These are phyloP conservation scores for Triticum timopheevii DNA, from an alignment of 176 grass and related monocot genomes.

Conservation along the genomic window DNA sequence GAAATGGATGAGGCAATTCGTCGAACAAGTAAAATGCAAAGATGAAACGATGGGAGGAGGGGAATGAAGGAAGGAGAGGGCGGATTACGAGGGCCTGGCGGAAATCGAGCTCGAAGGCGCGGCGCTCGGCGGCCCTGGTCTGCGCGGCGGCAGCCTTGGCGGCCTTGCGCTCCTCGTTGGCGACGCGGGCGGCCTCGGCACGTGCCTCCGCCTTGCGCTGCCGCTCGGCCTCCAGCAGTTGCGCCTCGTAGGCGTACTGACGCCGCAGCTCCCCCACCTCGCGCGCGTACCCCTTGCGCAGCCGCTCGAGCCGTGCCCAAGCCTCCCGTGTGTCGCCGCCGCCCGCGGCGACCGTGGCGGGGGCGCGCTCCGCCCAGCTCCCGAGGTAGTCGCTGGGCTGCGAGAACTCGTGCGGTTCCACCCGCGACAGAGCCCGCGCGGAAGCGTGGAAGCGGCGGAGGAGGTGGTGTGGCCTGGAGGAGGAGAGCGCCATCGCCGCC, in stretches of 20 bases:
- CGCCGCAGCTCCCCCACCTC: constrained; percentile 62
- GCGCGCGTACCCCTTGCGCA: constrained; percentile 64
- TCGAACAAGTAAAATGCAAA: not conserved
- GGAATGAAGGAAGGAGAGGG: not conserved
- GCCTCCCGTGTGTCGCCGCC: constrained; percentile 55
- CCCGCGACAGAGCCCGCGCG: constrained; percentile 12
- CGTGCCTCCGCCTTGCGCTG: constrained; percentile 75
- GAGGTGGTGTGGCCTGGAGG: constrained; percentile 30
- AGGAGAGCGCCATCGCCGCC: constrained; percentile 38
- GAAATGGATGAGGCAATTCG: not conserved
- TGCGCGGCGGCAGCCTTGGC: constrained; percentile 66
- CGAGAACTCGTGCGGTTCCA: constrained; percentile 50
- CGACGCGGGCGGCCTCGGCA: constrained; percentile 60
- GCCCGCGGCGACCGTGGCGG: not conserved
- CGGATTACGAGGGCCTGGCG: constrained; percentile 59
- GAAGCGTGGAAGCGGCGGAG: constrained; percentile 38
- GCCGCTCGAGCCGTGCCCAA: constrained; percentile 54
- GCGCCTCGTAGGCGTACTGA: constrained; percentile 77
- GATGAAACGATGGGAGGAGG: not conserved
- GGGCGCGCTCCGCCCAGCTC: constrained; percentile 62
- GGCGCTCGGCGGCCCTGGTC: constrained; percentile 71
- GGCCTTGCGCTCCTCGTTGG: constrained; percentile 80
- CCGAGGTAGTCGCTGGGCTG: constrained; percentile 61
- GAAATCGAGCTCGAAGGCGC: constrained; percentile 73
- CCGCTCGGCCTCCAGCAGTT: constrained; percentile 66